A percentile compares a stretch with the other conserved stretches of the same genome.
These are phyloP conservation scores for Thyridium curvatum DNA, from an alignment of 2,329 filamentous ascomycete species.

Conservation along the genomic window DNA sequence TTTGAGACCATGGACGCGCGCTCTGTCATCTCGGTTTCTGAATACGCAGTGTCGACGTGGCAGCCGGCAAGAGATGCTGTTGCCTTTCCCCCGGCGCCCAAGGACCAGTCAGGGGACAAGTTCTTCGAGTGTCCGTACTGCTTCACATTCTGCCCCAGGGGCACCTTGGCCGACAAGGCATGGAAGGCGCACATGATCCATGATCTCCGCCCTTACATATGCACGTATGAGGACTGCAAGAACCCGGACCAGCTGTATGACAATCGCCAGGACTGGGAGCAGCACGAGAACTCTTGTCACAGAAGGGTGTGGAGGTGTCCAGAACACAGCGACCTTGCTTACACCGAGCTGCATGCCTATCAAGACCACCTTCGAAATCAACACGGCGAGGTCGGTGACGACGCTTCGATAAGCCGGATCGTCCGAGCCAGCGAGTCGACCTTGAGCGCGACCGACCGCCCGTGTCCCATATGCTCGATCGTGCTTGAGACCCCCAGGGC, in stretches of 20 bases:
- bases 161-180: conserved; percentile 1
- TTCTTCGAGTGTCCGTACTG: conserved; percentile 4
- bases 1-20: not conserved
- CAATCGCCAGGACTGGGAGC: conserved; percentile 1
- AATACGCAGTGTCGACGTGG: conserved; percentile 3
- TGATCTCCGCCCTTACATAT: conserved; percentile 2
- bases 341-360: not conserved
- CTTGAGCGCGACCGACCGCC: no score
- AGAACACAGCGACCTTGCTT: not conserved
- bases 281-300: conserved; percentile 1
- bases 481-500: no score
- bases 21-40: conserved; percentile 1
- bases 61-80: conserved; percentile 2
- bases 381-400: no score
- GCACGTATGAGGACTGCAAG: conserved; percentile 3
- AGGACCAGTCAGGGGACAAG: not conserved
- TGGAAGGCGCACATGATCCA: conserved; percentile 5
- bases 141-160: conserved; percentile 2
- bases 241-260: conserved; percentile 3
- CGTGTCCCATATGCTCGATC: no score
- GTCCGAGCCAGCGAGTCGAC: no score
- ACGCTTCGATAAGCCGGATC: no score
- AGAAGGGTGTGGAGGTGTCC: not conserved
- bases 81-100: conserved; percentile 1
- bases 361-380: no score